A percentile compares a stretch with the other conserved stretches of the same genome.
These are phyloP conservation scores for Wallacemonas sp. DNA, from an alignment of 208 protist species.

Conservation along the genomic window DNA sequence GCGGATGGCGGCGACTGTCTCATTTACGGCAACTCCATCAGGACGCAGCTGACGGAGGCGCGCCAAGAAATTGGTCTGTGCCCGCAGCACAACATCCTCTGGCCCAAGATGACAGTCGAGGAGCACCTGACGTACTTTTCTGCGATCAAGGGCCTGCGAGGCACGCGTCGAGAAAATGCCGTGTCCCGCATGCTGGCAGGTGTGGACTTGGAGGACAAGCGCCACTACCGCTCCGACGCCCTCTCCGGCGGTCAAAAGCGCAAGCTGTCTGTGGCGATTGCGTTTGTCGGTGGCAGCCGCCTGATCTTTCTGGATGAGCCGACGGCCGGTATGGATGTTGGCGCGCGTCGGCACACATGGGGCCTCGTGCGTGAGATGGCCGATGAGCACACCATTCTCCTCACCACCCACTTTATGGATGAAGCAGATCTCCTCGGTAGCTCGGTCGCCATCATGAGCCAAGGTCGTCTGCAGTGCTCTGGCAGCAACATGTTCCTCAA, in stretches of 20 bases:
- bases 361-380: slow-evolving; percentile 54
- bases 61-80: slow-evolving; percentile 88
- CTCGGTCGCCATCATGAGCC: slow-evolving; percentile 91
- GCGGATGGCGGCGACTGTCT: slow-evolving; percentile 66
- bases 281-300: slow-evolving; percentile 75
- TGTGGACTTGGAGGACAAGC: slow-evolving; percentile 55
- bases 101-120: slow-evolving; percentile 76
- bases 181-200: slow-evolving; percentile 36
- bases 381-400: slow-evolving; percentile 55
- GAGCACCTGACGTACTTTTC: slow-evolving; percentile 93
- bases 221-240: slow-evolving; percentile 19
- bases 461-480: slow-evolving; percentile 56
- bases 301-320: slow-evolving; percentile 91
- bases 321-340: slow-evolving; percentile 87
- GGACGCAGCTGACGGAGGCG: slow-evolving; percentile 34
- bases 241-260: slow-evolving; percentile 89
- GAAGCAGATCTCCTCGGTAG: slow-evolving; percentile 95
- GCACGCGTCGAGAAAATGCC: slow-evolving; percentile 20
- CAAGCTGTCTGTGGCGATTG: slow-evolving; percentile 79
- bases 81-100: slow-evolving; percentile 94
- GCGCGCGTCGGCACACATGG: slow-evolving; percentile 84
- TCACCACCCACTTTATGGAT: slow-evolving; percentile 96
- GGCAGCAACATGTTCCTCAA: slow-evolving; percentile 70
- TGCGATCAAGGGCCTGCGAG: slow-evolving; percentile 79
- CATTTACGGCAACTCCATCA: slow-evolving; percentile 73